Percentiles rank a stretch among this genome's conserved stretches.
These are phyloP conservation scores for Vitis hybrid DNA, from an alignment of 177 flowering plant genomes.

Conservation along the genomic window DNA sequence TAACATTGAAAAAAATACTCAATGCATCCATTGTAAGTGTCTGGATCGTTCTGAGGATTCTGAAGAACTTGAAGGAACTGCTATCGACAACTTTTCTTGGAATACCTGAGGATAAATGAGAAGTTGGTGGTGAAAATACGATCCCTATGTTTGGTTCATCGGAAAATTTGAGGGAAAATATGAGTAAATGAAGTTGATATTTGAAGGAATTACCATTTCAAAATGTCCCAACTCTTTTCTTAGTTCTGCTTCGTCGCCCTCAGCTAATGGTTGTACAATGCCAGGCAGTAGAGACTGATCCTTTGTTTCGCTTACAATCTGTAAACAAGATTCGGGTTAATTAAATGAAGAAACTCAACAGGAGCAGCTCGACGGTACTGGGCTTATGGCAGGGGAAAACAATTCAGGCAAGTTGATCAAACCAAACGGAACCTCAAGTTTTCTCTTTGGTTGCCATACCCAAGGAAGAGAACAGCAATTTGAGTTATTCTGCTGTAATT, in stretches of 20 bases:
- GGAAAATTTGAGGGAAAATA: too few relatives aligned
- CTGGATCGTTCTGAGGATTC: constrained; percentile 2
- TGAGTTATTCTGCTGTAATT: too few relatives aligned
- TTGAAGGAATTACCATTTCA: constrained; percentile 28
- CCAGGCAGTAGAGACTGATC: constrained; percentile 17
- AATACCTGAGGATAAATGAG: constrained; percentile 31
- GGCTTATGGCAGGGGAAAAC: not conserved
- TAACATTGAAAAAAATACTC: not conserved
- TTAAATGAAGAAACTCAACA: constrained; percentile 1
- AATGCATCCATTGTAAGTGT: constrained; percentile 2
- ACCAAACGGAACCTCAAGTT: too few relatives aligned
- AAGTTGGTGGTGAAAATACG: not conserved
- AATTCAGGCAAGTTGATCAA: too few relatives aligned
- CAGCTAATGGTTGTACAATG: constrained; percentile 11
- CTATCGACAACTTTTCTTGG: constrained; percentile 23
- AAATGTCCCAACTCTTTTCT: constrained; percentile 48
- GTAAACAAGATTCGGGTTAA: constrained; percentile 13
- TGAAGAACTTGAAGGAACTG: constrained; percentile 17
- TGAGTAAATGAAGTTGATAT: too few relatives aligned
- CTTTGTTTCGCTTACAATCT: constrained; percentile 31
- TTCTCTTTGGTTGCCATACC: not conserved
- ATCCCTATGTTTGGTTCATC: too few relatives aligned
- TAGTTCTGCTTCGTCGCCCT: constrained; percentile 27
- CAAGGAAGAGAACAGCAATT: not conserved
- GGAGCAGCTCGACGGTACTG: not conserved